Evolutionary conservation across 1,284 basidiomycete genomes (phyloP).

Genomic region (Ustilago loliicola): DNA sequence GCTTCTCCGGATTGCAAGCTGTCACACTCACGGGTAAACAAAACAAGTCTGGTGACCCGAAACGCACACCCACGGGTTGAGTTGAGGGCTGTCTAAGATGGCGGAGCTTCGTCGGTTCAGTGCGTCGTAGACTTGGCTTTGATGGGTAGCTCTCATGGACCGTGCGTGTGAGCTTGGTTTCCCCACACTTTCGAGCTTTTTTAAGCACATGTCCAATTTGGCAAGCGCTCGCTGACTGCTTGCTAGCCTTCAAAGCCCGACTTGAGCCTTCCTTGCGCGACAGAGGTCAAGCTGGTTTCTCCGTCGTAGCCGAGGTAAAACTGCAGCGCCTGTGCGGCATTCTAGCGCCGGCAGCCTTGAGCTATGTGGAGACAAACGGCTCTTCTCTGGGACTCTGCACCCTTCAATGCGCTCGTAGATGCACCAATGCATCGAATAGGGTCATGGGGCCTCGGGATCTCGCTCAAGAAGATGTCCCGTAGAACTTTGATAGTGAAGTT

Average conservation of each 20-base stretch:
- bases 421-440: background rate
- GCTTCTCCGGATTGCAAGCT: too few species aligned
- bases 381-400: background rate
- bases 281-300: background rate
- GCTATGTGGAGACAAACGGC: background rate
- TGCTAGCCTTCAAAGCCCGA: too few species aligned
- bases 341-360: background rate
- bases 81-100: background rate
- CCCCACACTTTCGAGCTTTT: constrained; percentile 2
- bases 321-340: constrained; percentile 3
- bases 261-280: too few species aligned
- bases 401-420: background rate
- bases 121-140: background rate
- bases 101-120: background rate
- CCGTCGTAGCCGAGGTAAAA: background rate
- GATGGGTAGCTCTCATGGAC: background rate
- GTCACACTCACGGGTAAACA: background rate
- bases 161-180: constrained; percentile 2
- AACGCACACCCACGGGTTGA: too few species aligned
- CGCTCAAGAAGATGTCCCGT: background rate
- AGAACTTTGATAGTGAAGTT: background rate
- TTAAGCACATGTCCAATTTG: constrained; percentile 8
- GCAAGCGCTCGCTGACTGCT: constrained; percentile 5
- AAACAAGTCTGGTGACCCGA: background rate
- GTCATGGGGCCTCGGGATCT: background rate